Percentiles rank a stretch among this genome's conserved stretches.
These are phyloP conservation scores for Suhomyces sp. DNA, from an alignment of 805 yeast species.

Conservation along the genomic window DNA sequence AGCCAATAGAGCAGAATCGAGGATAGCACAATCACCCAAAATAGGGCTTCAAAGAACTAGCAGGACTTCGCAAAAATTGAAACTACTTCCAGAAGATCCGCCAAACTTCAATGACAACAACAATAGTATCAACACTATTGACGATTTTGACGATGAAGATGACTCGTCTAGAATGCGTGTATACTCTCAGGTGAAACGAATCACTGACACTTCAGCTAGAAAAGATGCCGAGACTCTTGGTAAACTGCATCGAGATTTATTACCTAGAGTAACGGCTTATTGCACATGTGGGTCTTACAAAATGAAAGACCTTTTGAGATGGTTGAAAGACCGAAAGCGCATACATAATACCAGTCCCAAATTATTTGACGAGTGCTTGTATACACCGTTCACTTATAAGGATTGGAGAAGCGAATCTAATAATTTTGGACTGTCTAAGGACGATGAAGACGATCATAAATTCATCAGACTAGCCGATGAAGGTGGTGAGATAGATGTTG, in stretches of 20 bases:
- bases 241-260: slow-evolving; percentile 73
- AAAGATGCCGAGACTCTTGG: slow-evolving; percentile 93
- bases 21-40: slow-evolving; percentile 39
- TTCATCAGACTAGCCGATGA: slow-evolving; percentile 80
- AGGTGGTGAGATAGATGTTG: slow-evolving; percentile 92
- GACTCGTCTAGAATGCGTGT: slow-evolving; percentile 44
- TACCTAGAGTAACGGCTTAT: slow-evolving; percentile 94
- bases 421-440: slow-evolving; percentile 4
- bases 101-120: slow-evolving; percentile 21
- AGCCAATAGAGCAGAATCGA: slow-evolving; percentile 24
- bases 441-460: slow-evolving; percentile 18
- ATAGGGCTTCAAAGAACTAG: slow-evolving; percentile 74
- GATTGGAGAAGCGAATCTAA: slow-evolving; percentile 62
- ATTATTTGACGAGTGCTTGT: slow-evolving; percentile 89
- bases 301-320: slow-evolving; percentile 81
- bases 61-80: slow-evolving; percentile 69
- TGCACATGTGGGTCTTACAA: slow-evolving; percentile 92
- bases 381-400: slow-evolving; percentile 82
- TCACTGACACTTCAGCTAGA: slow-evolving; percentile 84
- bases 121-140: slow-evolving; percentile 13
- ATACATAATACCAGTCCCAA: slow-evolving; percentile 78
- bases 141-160: slow-evolving; percentile 19
- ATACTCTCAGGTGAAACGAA: slow-evolving; percentile 78
- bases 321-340: slow-evolving; percentile 77
- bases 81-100: slow-evolving; percentile 63